Evolutionary conservation across 2,329 filamentous ascomycete genomes (phyloP), one percentile per base, ranked within the genome.

Genomic region (Aulographum hederae): DNA sequence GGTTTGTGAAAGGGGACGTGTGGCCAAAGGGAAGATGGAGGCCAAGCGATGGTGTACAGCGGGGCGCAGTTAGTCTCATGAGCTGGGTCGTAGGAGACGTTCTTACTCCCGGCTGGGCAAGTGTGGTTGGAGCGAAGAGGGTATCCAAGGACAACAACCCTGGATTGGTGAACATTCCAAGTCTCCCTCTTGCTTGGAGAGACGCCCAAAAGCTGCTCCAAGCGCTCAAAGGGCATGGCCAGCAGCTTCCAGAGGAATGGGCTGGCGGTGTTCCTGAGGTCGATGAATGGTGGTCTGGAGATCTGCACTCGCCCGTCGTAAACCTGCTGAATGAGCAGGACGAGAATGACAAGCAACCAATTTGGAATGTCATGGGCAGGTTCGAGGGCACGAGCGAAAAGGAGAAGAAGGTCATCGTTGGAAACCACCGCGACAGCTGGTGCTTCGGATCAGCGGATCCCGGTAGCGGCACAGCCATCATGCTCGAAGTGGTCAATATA

Each of bases 351-450:
- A 65, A 78, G 47, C 81, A 93, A 51, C 23, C 75, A 4, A 89
- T 98, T 38, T 93, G 81, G 68, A 98, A 98, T 46, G 72, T 95
- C 1, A 73, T 93, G 44, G 85, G 80, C 19, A 69, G 73, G 33
- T 85, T 98, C 32, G 58, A 65, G 10, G 89, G 89, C n/a, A 63
- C 81, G 35, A 89, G 95, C 10, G 10, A 18, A 53, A 76, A 89
- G 47, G 69, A 78, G 37, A 86, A 92, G 54, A 78, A 76, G 34
- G 73, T 95, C 46, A 75, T 94, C 34, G 67, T 98, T 34, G 89
- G 89, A 32, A 94, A 85, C 52, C 86, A 93, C 48, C 81, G 89
- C 14, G 89, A 98, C 52, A 73, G 82, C 0, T 93, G 82, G 80
- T 78, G 79, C 32, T 81, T 89, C 46, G 89, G 89, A 34, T 80